These are phyloP conservation scores for Plasmodium chabaudi DNA, from an alignment of 169 alveolate genomes.

Conservation along the genomic window DNA sequence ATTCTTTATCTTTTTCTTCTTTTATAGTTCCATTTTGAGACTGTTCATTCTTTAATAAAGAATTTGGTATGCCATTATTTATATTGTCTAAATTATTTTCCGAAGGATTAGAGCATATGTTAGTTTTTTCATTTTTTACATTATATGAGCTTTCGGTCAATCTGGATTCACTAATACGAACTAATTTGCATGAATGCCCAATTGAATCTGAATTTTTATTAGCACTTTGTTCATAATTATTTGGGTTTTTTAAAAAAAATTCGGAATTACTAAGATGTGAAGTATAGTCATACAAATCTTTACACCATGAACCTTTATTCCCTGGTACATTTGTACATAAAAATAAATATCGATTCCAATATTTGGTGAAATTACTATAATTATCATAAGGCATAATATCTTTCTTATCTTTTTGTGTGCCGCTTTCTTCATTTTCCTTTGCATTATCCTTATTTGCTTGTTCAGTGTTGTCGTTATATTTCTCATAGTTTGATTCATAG, in stretches of 20 bases:
- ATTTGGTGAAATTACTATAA: slow-evolving; percentile 37
- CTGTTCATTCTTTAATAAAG: no score
- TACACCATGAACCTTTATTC: slow-evolving; percentile 55
- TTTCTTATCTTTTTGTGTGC: neutral
- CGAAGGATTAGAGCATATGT: no score
- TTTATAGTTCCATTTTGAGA: no score
- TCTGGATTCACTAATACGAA: no score
- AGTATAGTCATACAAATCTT: slow-evolving; percentile 65
- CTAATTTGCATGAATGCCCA: no score
- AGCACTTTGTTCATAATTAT: neutral
- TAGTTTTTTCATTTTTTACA: no score
- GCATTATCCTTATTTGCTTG: neutral
- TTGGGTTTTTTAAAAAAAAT: slow-evolving; percentile 49
- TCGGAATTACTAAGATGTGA: slow-evolving; percentile 30
- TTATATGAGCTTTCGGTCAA: no score
- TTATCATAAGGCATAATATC: slow-evolving; percentile 17
- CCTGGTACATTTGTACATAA: slow-evolving; percentile 72
- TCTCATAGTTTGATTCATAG: slow-evolving; percentile 34
- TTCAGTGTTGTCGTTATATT: slow-evolving; percentile 2
- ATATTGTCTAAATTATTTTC: no score
- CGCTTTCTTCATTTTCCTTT: slow-evolving; percentile 3
- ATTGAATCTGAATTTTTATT: no score
- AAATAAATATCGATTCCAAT: slow-evolving; percentile 76
- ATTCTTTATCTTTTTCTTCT: neutral
- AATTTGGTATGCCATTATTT: no score